A percentile compares a stretch with the other conserved stretches of the same genome.
phyloP scores from a whole-genome alignment of 768 basidiomycete species.

The Lentinula aciculospora region DNA sequence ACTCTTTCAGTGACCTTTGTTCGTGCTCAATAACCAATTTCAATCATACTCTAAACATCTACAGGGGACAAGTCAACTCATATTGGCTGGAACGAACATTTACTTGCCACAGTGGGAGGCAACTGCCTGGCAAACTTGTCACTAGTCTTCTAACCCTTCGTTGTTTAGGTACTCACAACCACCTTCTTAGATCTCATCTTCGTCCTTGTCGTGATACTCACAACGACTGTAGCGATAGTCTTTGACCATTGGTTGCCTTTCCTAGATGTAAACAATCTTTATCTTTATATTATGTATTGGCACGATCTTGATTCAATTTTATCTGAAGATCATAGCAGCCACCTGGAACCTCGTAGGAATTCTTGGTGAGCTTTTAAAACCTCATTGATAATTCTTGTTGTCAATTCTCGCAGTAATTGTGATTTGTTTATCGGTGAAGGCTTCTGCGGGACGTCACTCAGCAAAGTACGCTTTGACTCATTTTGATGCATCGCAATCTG shows the following conservation, averaged over 20 bases:
- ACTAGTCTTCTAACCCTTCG: neutral
- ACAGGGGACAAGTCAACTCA: slow-evolving; percentile 51
- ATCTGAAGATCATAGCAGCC: slow-evolving; percentile 45
- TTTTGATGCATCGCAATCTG: slow-evolving; percentile 58
- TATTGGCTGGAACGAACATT: slow-evolving; percentile 54
- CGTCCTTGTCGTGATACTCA: slow-evolving; percentile 42
- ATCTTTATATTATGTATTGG: no score
- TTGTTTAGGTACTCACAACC: neutral
- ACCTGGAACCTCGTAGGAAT: slow-evolving; percentile 57
- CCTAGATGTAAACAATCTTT: slow-evolving; percentile 34
- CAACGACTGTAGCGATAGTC: slow-evolving; percentile 49
- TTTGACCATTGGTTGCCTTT: slow-evolving; percentile 44
- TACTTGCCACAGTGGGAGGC: slow-evolving; percentile 54
- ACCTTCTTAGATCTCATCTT: slow-evolving; percentile 43
- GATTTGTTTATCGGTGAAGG: slow-evolving; percentile 51
- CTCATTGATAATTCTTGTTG: neutral
- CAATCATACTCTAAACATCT: neutral
- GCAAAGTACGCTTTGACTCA: slow-evolving; percentile 51
- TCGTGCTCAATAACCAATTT: slow-evolving; percentile 8
- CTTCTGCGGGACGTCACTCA: slow-evolving; percentile 47
- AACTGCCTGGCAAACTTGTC: slow-evolving; percentile 57
- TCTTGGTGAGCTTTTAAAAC: neutral
- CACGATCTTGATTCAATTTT: neutral
- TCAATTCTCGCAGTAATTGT: slow-evolving; percentile 38
- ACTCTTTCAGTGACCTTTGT: slow-evolving; percentile 65